Evolutionary conservation across 305 asterid genomes (phyloP), one percentile per base, ranked within the genome.

Genomic region (Striga hermonthica): DNA sequence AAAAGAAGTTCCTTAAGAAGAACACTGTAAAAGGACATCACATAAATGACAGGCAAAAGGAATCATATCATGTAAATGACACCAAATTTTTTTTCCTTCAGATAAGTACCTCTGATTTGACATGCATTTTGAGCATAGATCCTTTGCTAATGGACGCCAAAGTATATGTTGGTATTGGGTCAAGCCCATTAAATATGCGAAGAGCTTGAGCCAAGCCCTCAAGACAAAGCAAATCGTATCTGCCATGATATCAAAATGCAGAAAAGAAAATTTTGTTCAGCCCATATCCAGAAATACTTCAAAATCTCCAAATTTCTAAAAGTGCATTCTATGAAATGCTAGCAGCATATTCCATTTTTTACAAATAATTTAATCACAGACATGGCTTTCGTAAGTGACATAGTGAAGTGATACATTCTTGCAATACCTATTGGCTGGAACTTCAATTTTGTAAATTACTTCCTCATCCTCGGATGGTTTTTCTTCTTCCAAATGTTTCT

Each of bases 161-260:
- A 59, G 62, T 82, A 73, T 92, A 86, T 14, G 82, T 75, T 5
- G 97, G 97, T 50, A 84, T 78, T 0, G 89, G 83, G 74, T 92
- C 98, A 37, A 79, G 71, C 72, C 92, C 90, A 44, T 66, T 76
- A 77, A 89, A 92, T 66, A 92, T 81, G 67, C 96, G 93, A 10
- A 92, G 95, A 44, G 98, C 88, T 76, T 84, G 95, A 7, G 86
- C 83, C 78, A 92, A 76, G 43, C 98, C 98, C 82, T 92, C 97
- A 45, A 92, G 96, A 76, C 98, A 92, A 68, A 92, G 98, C 79
- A 92, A 82, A 82, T 92, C 97, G 76, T 86, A 92, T 71, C 98
- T 92, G 83, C 74, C 36, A 68, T 77, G 43, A 39, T 22, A 39
- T 61, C 41, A 47, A 72, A 65, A 7, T 40, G 59, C 55, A 2